A percentile compares a stretch with the other conserved stretches of the same genome.
Evolutionary conservation across 1,139 yeast genomes (phyloP).

Genomic region (Blastobotrys persicus): DNA sequence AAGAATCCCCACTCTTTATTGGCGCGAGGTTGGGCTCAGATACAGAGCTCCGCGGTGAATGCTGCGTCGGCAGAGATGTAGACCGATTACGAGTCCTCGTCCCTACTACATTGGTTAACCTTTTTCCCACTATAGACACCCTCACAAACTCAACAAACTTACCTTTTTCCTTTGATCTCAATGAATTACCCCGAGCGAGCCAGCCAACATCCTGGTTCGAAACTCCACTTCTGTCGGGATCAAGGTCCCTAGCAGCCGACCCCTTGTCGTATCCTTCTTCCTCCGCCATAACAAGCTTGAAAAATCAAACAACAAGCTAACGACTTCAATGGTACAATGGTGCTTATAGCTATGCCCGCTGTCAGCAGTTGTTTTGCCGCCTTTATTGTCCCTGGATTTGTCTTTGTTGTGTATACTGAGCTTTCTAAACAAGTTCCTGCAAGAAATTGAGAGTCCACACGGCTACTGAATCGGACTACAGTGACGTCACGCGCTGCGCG

Average conservation of each 20-base stretch:
- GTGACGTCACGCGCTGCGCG: background rate
- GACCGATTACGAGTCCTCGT: conserved; percentile 6
- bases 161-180: conserved; percentile 44
- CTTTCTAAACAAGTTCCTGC: background rate
- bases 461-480: background rate
- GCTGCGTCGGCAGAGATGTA: conserved; percentile 2
- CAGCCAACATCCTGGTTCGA: conserved; percentile 75
- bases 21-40: background rate
- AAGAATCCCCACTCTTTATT: background rate
- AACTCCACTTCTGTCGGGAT: conserved; percentile 45
- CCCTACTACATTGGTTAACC: background rate
- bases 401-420: too few relatives aligned
- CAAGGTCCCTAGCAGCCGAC: conserved; percentile 10
- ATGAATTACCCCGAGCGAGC: conserved; percentile 60
- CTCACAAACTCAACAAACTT: conserved; percentile 5
- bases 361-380: too few relatives aligned
- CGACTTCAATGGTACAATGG: background rate
- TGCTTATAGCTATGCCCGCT: background rate
- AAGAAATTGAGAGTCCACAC: background rate
- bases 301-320: background rate
- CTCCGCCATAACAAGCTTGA: background rate
- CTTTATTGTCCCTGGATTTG: too few relatives aligned
- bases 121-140: background rate
- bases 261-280: background rate
- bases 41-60: background rate